These are phyloP conservation scores for Polygonum maritimum DNA, from an alignment of 148 eudicot genomes.

Conservation along the genomic window DNA sequence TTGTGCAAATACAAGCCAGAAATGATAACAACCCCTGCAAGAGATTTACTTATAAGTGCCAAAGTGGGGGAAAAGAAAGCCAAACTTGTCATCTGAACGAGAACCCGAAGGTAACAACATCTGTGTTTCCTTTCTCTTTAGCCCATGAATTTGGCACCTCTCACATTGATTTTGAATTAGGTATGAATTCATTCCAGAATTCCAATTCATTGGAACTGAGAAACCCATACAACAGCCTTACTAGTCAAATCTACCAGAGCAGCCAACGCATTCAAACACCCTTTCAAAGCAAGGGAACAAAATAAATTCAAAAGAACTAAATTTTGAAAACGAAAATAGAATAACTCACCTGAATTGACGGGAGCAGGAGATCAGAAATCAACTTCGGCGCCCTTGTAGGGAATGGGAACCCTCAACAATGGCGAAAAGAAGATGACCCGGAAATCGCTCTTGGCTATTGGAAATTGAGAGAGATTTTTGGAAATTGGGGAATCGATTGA, in stretches of 20 bases:
- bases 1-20: not conserved
- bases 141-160: not conserved
- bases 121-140: not conserved
- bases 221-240: not conserved
- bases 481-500: not conserved
- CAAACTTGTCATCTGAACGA: not conserved
- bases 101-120: not conserved
- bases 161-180: not conserved
- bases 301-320: not conserved
- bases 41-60: too few species aligned
- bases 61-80: not conserved
- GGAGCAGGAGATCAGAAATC: not conserved
- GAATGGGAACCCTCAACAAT: slow-evolving; percentile 2
- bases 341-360: not conserved
- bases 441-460: not conserved
- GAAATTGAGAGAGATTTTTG: not conserved
- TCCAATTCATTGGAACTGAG: not conserved
- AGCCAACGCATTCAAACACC: not conserved
- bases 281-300: not conserved
- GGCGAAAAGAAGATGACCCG: not conserved
- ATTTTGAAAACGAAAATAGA: not conserved
- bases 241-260: not conserved
- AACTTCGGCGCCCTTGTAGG: not conserved
- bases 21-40: not conserved
- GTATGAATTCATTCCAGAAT: not conserved